Evolutionary conservation across 352 stramenopile genomes (phyloP), one percentile per base, ranked within the genome.

Genomic region (Thalassiosira hispida): DNA sequence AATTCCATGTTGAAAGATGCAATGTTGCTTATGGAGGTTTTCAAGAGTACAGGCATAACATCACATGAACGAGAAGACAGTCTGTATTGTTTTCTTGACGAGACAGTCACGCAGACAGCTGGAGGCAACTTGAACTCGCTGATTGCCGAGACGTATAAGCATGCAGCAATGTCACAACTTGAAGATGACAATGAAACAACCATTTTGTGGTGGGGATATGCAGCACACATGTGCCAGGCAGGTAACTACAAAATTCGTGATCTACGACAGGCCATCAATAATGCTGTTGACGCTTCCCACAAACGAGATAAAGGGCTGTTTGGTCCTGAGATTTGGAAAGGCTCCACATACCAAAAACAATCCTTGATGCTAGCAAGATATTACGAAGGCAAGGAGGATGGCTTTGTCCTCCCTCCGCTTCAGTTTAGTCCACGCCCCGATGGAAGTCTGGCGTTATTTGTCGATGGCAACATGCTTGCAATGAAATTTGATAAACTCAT

Each of bases 171-270:
- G 57, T 38, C 29, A 23, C 57, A 67, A 53, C 57, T 67, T 8
- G 7, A 14, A 4, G 57, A 67, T 67, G 57, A 67, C 35, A 31
- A 2, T 16, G 57, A 67, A n/a, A 67, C 35, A 38, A 33, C 57
- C 31, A 67, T 67, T 7, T 67, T 67, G 22, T 67, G 29, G 29
- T 67, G 57, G 57, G 57, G 29, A 8, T 67, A 29, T 20, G 42
- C 25, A 38, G 57, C 33, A 27, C 57, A 67, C 29, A 35, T 67
- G n/a, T 29, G 9, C 20, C 38, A 55, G 1, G 57, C 57, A 38
- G 57, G 57, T 27, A 12, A 23, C 20, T 67, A 51, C 14, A 52
- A 67, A 40, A 38, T 67, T 4, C 18, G n/a, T 1, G 57, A 67
- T 20, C 35, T 67, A 9, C 35, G 57, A 5, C 18, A 31, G 25